Evolutionary conservation across 257 asterid genomes (phyloP).

Genomic region (Rauvolfia tetraphylla): DNA sequence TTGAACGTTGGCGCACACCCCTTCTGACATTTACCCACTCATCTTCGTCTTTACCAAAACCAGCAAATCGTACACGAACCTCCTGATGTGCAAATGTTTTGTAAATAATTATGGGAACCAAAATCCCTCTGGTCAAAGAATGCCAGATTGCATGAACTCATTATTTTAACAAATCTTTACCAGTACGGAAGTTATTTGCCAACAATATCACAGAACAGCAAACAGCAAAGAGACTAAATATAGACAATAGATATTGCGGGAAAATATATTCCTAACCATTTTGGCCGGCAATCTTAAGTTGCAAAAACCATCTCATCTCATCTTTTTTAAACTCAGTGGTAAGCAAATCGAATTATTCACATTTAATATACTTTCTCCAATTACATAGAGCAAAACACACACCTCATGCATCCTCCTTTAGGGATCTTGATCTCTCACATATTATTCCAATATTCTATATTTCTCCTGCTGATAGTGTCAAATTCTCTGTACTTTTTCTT

Average conservation of each 20-base stretch:
- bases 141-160: background rate
- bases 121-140: background rate
- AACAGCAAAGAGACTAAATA: background rate
- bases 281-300: background rate
- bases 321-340: background rate
- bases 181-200: background rate
- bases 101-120: background rate
- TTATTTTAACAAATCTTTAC: background rate
- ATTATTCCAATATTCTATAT: background rate
- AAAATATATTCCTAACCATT: background rate
- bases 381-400: background rate
- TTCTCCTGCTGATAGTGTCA: too few relatives aligned
- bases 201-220: background rate
- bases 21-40: conserved; percentile 74
- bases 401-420: background rate
- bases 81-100: conserved; percentile 31
- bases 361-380: background rate
- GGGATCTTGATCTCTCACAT: background rate
- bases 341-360: background rate
- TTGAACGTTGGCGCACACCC: conserved; percentile 74
- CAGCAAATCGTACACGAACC: conserved; percentile 83
- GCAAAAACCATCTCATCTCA: background rate
- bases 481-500: background rate
- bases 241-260: background rate
- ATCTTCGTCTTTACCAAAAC: conserved; percentile 72